A percentile compares a stretch with the other conserved stretches of the same genome.
Evolutionary conservation across 78 protist species (phyloP).

Genomic region (Dictyostelium brefeldianum): DNA sequence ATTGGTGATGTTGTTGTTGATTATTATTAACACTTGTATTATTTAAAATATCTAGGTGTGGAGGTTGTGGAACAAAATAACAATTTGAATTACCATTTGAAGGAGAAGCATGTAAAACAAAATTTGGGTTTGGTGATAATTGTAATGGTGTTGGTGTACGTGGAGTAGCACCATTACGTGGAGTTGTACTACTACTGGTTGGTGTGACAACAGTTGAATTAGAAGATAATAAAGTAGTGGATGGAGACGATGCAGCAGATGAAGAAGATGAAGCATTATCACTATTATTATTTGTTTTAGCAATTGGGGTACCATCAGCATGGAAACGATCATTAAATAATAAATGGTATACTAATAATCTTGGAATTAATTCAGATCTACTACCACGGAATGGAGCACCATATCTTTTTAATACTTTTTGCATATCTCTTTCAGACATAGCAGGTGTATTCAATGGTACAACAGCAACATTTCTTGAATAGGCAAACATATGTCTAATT

Average conservation of each 20-base stretch:
- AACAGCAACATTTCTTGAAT: not conserved
- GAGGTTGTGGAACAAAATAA: too few species aligned
- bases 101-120: too few species aligned
- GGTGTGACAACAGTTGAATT: too few species aligned
- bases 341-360: conserved; percentile 14
- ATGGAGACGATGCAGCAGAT: too few species aligned
- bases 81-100: too few species aligned
- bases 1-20: not conserved
- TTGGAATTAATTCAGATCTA: conserved; percentile 47
- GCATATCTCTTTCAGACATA: conserved; percentile 17
- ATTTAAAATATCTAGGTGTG: too few species aligned
- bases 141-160: too few species aligned
- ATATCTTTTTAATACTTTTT: not conserved
- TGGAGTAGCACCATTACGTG: too few species aligned
- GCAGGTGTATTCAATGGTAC: not conserved
- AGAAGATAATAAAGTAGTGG: too few species aligned
- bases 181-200: too few species aligned
- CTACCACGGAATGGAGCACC: not conserved
- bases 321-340: not conserved
- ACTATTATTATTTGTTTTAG: not conserved
- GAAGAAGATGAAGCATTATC: too few species aligned
- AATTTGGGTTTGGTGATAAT: too few species aligned
- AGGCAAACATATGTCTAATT: conserved; percentile 45
- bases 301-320: not conserved
- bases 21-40: not conserved